These are phyloP conservation scores for Hyaloperonospora brassicae DNA, from an alignment of 352 stramenopile species.

Conservation along the genomic window DNA sequence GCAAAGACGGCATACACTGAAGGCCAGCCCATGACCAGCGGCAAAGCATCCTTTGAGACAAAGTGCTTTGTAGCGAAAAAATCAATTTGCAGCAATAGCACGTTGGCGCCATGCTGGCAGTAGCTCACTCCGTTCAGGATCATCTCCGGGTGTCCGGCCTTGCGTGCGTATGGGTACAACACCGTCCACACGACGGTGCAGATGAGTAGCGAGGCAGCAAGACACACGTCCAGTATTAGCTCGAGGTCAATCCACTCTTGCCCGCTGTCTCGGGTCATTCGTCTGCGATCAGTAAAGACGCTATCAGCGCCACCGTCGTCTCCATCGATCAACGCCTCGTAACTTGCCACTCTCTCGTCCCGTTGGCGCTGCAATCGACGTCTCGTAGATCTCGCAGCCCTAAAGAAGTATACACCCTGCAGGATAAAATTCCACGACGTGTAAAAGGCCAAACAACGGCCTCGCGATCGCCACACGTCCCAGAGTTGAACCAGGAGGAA, in stretches of 20 bases:
- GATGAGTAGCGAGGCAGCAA: constrained; percentile 62
- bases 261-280: constrained; percentile 12
- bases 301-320: constrained; percentile 25
- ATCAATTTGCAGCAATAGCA: constrained; percentile 61
- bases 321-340: constrained; percentile 33
- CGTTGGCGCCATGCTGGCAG: constrained; percentile 68
- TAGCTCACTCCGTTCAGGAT: constrained; percentile 77
- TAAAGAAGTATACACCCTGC: constrained; percentile 53
- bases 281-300: constrained; percentile 9
- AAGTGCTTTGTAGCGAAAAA: constrained; percentile 44
- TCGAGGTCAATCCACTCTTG: constrained; percentile 51
- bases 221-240: constrained; percentile 59
- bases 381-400: constrained; percentile 28
- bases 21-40: constrained; percentile 53
- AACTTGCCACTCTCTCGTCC: constrained; percentile 21
- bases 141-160: constrained; percentile 35
- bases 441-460: constrained; percentile 61
- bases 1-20: constrained; percentile 63
- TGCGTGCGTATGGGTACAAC: constrained; percentile 55
- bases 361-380: constrained; percentile 18
- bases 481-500: constrained; percentile 50
- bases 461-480: constrained; percentile 46
- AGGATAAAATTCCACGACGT: constrained; percentile 84
- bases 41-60: constrained; percentile 48
- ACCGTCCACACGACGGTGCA: constrained; percentile 65